A percentile compares a stretch with the other conserved stretches of the same genome.
Conservation (phyloP, 176 grass and related monocot species). For the Stipa capillata region DNA sequence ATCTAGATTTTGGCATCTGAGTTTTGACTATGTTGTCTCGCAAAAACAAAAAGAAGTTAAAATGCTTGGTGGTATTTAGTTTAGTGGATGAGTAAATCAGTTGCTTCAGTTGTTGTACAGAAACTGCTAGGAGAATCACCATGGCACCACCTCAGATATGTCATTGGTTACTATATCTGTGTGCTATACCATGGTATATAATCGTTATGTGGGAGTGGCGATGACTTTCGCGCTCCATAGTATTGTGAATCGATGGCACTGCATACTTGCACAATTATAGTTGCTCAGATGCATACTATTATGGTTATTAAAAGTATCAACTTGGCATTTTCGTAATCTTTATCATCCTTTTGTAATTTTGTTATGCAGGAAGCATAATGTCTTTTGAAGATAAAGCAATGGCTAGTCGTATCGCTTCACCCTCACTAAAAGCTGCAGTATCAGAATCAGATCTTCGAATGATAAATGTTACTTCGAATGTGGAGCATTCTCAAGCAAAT, state of each 20-base stretch:
- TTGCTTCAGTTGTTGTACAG: neutral
- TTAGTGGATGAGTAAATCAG: neutral
- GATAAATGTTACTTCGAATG: conserved; percentile 26
- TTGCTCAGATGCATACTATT: neutral
- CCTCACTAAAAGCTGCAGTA: conserved; percentile 31
- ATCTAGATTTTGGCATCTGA: neutral
- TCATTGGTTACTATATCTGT: neutral
- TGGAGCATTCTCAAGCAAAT: conserved; percentile 33
- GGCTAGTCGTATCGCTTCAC: conserved; percentile 26
- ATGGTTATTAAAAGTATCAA: neutral
- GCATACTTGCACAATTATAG: neutral
- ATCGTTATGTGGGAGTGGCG: neutral
- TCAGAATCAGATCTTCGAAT: conserved; percentile 31
- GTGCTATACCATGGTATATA: neutral
- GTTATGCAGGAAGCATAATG: conserved; percentile 39
- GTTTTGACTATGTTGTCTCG: neutral
- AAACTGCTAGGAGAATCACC: neutral
- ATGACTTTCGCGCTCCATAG: neutral
- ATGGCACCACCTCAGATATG: conserved; percentile 1
- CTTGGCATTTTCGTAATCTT: neutral
- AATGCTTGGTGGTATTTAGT: neutral
- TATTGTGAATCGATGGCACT: neutral
- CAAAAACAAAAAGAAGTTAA: neutral
- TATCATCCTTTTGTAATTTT: conserved; percentile 7
- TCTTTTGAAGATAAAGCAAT: conserved; percentile 67